Percentiles rank a stretch among this genome's conserved stretches.
These are phyloP conservation scores for Phlegmacium glaucopus DNA, from an alignment of 768 basidiomycete species.

Conservation along the genomic window DNA sequence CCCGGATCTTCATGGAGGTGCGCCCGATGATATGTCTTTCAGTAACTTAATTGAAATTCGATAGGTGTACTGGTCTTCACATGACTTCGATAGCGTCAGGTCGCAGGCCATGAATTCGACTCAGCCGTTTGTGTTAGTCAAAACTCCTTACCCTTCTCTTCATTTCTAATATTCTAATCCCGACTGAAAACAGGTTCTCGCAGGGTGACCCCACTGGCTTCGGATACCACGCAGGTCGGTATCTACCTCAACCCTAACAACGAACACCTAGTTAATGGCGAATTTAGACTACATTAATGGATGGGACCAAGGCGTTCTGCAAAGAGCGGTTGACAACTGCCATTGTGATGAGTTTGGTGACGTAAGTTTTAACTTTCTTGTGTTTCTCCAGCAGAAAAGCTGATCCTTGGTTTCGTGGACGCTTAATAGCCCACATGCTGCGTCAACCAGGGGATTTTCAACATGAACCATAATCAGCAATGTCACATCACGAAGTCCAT, in stretches of 20 bases:
- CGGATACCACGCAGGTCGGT: conserved; percentile 53
- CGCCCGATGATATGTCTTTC: not conserved
- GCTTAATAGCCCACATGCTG: conserved; percentile 39
- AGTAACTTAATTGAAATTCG: not conserved
- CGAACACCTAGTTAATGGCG: not conserved
- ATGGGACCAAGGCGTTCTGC: conserved; percentile 55
- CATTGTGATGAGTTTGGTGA: conserved; percentile 44
- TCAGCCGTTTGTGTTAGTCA: conserved; percentile 51
- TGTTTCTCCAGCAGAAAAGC: not conserved
- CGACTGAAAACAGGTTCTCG: conserved; percentile 30
- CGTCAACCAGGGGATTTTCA: conserved; percentile 41
- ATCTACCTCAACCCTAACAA: not conserved
- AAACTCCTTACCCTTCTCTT: not conserved
- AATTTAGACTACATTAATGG: conserved; percentile 52
- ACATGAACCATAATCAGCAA: conserved; percentile 32
- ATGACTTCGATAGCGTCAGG: conserved; percentile 31
- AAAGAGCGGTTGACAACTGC: conserved; percentile 52
- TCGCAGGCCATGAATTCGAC: conserved; percentile 41
- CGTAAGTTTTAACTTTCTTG: conserved; percentile 22
- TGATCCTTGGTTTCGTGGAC: conserved; percentile 6
- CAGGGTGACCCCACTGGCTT: conserved; percentile 63
- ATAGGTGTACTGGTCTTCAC: conserved; percentile 44
- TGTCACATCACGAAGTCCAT: conserved; percentile 46
- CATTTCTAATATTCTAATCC: not conserved
- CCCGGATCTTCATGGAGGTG: conserved; percentile 54